A percentile compares a stretch with the other conserved stretches of the same genome.
These are phyloP conservation scores for Serendipita sp. DNA, from an alignment of 768 basidiomycete species.

Conservation along the genomic window DNA sequence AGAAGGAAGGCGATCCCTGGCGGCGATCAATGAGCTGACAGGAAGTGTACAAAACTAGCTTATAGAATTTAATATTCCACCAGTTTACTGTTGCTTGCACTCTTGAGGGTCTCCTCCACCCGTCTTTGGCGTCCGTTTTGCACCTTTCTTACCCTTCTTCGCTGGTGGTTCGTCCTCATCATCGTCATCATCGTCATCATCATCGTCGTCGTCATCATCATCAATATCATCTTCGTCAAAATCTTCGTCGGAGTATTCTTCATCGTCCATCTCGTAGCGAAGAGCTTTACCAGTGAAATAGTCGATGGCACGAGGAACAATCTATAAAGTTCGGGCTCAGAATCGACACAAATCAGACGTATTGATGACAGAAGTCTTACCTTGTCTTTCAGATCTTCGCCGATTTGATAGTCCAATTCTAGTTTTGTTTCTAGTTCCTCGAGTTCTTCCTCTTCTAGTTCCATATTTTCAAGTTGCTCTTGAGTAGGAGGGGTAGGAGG, in stretches of 20 bases:
- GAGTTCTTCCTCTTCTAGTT: slow-evolving; percentile 68
- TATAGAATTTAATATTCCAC: not conserved
- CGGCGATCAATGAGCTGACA: too few species aligned
- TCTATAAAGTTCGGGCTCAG: slow-evolving; percentile 26
- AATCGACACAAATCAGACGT: not conserved
- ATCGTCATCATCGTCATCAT: slow-evolving; percentile 22
- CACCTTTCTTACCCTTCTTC: slow-evolving; percentile 31
- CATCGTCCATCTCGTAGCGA: slow-evolving; percentile 45
- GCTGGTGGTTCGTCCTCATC: slow-evolving; percentile 35
- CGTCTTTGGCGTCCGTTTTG: slow-evolving; percentile 1
- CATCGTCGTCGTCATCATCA: slow-evolving; percentile 34
- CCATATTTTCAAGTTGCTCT: slow-evolving; percentile 47
- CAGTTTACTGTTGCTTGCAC: slow-evolving; percentile 78
- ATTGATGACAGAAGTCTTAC: slow-evolving; percentile 22
- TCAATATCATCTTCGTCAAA: slow-evolving; percentile 11
- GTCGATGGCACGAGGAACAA: slow-evolving; percentile 89
- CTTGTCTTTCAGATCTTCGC: slow-evolving; percentile 96
- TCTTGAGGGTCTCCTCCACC: slow-evolving; percentile 48
- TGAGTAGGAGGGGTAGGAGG: slow-evolving; percentile 61
- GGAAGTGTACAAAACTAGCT: not conserved
- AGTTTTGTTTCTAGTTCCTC: slow-evolving; percentile 86
- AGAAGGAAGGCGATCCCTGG: too few species aligned
- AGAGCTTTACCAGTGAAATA: slow-evolving; percentile 96
- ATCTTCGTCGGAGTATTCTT: slow-evolving; percentile 23
- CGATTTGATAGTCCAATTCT: slow-evolving; percentile 94